phyloP scores from a whole-genome alignment of 495 filamentous ascomycete species.

The Aspergillus egyptiacus region DNA sequence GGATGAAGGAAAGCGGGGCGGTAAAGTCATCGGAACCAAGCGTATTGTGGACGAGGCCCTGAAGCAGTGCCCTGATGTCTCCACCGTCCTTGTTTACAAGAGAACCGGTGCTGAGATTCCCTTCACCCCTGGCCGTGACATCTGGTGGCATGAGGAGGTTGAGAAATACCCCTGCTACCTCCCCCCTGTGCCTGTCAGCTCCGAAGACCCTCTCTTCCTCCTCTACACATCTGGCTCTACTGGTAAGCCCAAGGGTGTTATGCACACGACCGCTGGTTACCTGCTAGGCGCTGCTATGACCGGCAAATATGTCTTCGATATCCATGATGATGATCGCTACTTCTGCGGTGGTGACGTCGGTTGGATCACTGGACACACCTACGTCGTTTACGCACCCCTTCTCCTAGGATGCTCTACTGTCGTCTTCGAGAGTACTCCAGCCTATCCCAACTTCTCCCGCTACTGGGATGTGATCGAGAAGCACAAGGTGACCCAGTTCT shows the following conservation, averaged over 20 bases:
- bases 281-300: conserved; percentile 87
- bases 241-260: conserved; percentile 96
- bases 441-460: conserved; percentile 94
- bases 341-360: conserved; percentile 98
- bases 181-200: conserved; percentile 76
- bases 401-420: conserved; percentile 89
- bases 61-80: conserved; percentile 91
- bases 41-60: conserved; percentile 98
- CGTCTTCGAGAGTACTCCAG: conserved; percentile 98
- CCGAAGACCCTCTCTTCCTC: conserved; percentile 95
- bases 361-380: conserved; percentile 99
- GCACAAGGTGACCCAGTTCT: conserved; percentile 95
- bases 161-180: conserved; percentile 92
- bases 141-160: conserved; percentile 98
- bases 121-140: conserved; percentile 81
- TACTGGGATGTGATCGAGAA: conserved; percentile 99
- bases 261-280: conserved; percentile 97
- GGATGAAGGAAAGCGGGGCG: conserved; percentile 95
- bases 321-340: conserved; percentile 86
- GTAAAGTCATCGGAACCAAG: conserved; percentile 97
- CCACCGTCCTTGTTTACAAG: conserved; percentile 83
- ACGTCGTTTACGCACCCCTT: conserved; percentile 94
- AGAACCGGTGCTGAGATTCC: conserved; percentile 92
- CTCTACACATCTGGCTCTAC: conserved; percentile 98
- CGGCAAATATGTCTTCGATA: conserved; percentile 98